phyloP scores from a whole-genome alignment of 176 grass and related monocot species.

The maize (Zea mays) region DNA sequence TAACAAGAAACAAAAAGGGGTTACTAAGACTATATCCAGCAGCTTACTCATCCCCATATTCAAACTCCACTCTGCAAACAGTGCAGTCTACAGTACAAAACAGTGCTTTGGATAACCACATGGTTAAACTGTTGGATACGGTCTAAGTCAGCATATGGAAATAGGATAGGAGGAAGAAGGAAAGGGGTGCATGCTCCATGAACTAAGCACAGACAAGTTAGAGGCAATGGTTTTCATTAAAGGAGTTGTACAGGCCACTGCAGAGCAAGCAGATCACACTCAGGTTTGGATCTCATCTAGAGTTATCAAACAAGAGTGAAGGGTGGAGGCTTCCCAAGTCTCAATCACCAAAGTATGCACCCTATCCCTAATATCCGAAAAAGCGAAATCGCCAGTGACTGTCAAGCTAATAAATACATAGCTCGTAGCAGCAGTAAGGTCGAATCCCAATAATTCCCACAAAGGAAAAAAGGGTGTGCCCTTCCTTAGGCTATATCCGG shows the following conservation, averaged over 20 bases:
- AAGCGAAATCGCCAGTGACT: neutral
- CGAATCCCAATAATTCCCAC: neutral
- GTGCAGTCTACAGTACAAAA: no score
- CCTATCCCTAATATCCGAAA: no score
- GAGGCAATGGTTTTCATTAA: neutral
- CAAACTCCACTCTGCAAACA: no score
- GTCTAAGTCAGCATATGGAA: neutral
- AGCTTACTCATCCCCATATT: no score
- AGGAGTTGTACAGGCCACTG: neutral
- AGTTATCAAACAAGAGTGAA: neutral
- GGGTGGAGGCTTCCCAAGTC: neutral
- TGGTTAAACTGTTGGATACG: no score
- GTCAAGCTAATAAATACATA: neutral
- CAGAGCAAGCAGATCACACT: neutral
- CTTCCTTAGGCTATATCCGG: no score
- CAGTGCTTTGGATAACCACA: no score
- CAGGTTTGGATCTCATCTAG: neutral
- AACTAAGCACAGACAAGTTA: neutral
- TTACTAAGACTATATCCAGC: no score
- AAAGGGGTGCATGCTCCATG: neutral
- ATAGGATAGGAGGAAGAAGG: neutral
- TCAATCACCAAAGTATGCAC: neutral
- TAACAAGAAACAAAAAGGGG: constrained; percentile 24
- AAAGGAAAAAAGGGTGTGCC: neutral
- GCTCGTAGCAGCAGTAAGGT: neutral